phyloP scores from a whole-genome alignment of 345 rosid species.

The Eucalyptus leucophloia region DNA sequence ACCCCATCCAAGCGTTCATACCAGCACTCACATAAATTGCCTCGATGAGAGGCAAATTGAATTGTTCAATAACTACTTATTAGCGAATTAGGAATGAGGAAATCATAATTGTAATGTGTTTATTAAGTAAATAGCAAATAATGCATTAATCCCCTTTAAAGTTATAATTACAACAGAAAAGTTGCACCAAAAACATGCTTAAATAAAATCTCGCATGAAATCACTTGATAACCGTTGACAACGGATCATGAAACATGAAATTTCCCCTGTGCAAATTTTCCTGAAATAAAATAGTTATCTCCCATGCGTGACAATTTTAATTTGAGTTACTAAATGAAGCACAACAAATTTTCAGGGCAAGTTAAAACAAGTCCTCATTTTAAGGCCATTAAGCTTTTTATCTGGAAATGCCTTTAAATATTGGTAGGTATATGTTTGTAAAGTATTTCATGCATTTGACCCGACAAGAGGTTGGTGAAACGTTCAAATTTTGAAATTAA shows the following conservation, averaged over 20 bases:
- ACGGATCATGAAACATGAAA: neutral
- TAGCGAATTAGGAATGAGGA: no score
- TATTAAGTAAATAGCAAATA: no score
- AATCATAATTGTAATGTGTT: neutral
- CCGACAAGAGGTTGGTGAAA: neutral
- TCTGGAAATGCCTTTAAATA: neutral
- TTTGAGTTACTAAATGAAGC: neutral
- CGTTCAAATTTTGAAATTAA: no score
- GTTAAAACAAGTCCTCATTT: neutral
- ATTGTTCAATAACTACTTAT: no score
- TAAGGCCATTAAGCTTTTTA: neutral
- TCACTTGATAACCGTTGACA: neutral
- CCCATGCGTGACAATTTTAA: neutral
- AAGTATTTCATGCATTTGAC: neutral
- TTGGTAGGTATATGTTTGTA: neutral
- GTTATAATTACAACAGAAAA: neutral
- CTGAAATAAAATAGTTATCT: neutral
- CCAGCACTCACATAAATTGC: no score
- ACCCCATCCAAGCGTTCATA: no score
- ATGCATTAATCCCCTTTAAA: no score
- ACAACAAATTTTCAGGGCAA: neutral
- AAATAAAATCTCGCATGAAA: neutral
- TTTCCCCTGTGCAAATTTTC: neutral
- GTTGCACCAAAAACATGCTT: neutral
- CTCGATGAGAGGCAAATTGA: no score